Evolutionary conservation across 208 protist species (phyloP).

Genomic region (Trypanosoma scelopori): DNA sequence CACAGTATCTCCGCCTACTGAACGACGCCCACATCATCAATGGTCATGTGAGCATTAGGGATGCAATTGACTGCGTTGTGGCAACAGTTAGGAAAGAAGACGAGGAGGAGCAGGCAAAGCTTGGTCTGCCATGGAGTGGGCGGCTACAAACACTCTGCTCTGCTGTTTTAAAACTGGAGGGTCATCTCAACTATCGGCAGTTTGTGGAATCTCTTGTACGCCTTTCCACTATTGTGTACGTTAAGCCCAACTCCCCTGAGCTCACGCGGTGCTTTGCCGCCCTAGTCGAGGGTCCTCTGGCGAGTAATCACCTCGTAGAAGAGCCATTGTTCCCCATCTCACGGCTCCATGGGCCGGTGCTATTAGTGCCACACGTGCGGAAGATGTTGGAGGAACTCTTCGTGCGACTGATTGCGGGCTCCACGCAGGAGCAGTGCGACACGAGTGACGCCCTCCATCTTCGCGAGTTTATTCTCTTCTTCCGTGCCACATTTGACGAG

Average conservation of each 20-base stretch:
- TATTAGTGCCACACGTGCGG: conserved; percentile 30
- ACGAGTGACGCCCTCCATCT: conserved; percentile 18
- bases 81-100: conserved; percentile 37
- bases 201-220: conserved; percentile 84
- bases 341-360: conserved; percentile 12
- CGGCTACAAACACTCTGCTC: conserved; percentile 2
- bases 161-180: conserved; percentile 36
- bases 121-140: conserved; percentile 13
- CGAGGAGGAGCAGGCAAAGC: conserved; percentile 1
- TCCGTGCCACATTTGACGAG: conserved; percentile 14
- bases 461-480: conserved; percentile 25
- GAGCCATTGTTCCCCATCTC: conserved; percentile 57
- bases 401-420: conserved; percentile 23
- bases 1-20: conserved; percentile 70
- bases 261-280: conserved; percentile 41
- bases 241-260: conserved; percentile 34
- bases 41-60: conserved; percentile 41
- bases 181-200: conserved; percentile 71
- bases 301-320: conserved; percentile 9
- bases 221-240: conserved; percentile 46
- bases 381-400: conserved; percentile 28
- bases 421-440: conserved; percentile 4
- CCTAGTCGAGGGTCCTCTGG: conserved; percentile 46
- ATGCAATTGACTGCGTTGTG: conserved; percentile 52
- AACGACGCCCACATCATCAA: conserved; percentile 59